phyloP scores from a whole-genome alignment of 177 flowering plant genomes.

The Vitis hybrid region DNA sequence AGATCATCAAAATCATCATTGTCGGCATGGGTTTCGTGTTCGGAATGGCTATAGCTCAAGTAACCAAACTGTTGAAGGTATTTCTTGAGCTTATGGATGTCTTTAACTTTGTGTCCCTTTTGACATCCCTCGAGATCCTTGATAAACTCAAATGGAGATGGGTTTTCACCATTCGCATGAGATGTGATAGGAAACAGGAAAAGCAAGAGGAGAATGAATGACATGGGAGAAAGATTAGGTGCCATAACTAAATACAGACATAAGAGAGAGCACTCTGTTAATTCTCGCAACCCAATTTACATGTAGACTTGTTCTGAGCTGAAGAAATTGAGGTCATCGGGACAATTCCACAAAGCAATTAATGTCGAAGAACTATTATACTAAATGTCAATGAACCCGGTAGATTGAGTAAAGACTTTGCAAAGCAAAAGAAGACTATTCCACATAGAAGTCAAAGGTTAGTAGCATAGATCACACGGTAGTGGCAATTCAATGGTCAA shows the following conservation, averaged over 20 bases:
- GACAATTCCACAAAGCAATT: no score
- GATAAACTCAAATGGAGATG: background rate
- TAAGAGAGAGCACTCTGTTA: no score
- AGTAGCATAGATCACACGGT: no score
- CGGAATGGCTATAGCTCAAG: background rate
- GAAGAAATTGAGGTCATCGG: no score
- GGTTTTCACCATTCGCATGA: background rate
- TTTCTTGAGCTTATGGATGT: slow-evolving; percentile 4
- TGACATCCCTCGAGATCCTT: background rate
- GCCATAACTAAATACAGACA: background rate
- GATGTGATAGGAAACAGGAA: background rate
- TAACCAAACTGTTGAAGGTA: slow-evolving; percentile 24
- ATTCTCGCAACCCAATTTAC: no score
- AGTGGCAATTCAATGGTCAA: no score
- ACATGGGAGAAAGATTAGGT: background rate
- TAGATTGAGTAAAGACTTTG: no score
- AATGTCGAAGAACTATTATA: no score
- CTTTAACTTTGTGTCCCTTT: slow-evolving; percentile 2
- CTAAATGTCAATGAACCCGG: no score
- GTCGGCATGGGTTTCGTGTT: background rate
- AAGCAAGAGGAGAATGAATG: background rate
- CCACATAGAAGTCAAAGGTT: no score
- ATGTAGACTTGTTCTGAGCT: no score
- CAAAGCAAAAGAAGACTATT: no score
- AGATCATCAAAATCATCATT: slow-evolving; percentile 27